Evolutionary conservation across 2,329 filamentous ascomycete species (phyloP), one percentile per base, ranked within the genome.

Genomic region (Fusarium papillatum): DNA sequence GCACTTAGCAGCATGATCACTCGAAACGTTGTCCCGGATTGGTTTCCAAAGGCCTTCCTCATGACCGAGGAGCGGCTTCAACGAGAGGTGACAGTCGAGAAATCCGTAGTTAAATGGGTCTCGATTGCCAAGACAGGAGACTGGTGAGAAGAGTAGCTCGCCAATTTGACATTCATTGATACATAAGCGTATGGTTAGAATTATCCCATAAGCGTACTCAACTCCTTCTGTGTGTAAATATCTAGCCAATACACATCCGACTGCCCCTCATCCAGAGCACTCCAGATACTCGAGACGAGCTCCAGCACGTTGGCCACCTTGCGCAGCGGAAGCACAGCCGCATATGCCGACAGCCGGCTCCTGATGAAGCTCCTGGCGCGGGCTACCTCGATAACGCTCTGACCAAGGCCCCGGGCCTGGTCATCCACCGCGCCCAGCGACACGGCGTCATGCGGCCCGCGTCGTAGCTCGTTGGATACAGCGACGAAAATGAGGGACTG

Each of bases 1-100:
- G 87, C 87, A 1, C 63, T 82, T 43, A 79, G 72, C 0, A 76
- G 75, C 8, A 80, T 80, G 76, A 68, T 81, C 8, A 60, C 81
- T 2, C 78, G 75, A 0, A 72, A 79, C 16, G 77, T 79, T 0
- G 80, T 77, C 7, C 71, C 63, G 2, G 73, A 48, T 7, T 82
- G 76, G 76, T 75, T 78, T 57, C 76, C 76, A 0, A 46, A 60
- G 3, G 46, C 48, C 3, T 77, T 72, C 24, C 29, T 77, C 1
- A 6, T 77, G 2, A 74, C 70, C 0, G 68, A 74, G 7, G 39
- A 72, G 17, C 60, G 75, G 1, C 38, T 77, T 2, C 43, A 39
- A 8, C 43, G 9, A n/a, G 26, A 22, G 5, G 16, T 57, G 9
- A 57, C 53, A 14, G 16, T 26, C n/a, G 53, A 57, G 19, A 34